Evolutionary conservation across 192 early-diverging fungal genomes (phyloP).

Genomic region (Rhizoclosmatium sp.): DNA sequence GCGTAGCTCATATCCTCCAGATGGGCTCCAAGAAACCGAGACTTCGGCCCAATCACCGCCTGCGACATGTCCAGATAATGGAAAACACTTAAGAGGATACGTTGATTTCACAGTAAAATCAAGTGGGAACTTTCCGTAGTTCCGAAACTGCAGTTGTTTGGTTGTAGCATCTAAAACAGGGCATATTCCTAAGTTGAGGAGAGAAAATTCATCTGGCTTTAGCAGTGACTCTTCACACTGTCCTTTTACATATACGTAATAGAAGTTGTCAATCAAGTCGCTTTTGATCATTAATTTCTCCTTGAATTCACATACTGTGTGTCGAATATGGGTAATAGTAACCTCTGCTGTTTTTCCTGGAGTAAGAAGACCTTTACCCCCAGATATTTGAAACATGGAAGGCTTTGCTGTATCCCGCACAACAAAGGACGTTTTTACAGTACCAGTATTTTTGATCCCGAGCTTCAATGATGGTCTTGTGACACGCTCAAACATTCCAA

Average conservation of each 20-base stretch:
- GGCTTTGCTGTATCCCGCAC: conserved; percentile 56
- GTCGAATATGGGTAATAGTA: conserved; percentile 54
- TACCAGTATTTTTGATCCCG: conserved; percentile 59
- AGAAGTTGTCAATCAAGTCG: conserved; percentile 64
- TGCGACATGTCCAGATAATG: conserved; percentile 47
- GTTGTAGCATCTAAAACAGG: conserved; percentile 64
- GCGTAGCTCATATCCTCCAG: conserved; percentile 68
- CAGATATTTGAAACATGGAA: conserved; percentile 61
- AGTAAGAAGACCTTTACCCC: conserved; percentile 54
- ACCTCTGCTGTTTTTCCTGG: conserved; percentile 55
- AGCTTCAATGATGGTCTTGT: conserved; percentile 52
- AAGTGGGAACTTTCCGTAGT: conserved; percentile 66
- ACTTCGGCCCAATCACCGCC: conserved; percentile 54
- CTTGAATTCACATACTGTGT: conserved; percentile 60
- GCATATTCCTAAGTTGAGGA: conserved; percentile 66
- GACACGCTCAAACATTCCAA: conserved; percentile 71
- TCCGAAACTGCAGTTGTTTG: conserved; percentile 56
- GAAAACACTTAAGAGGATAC: conserved; percentile 66
- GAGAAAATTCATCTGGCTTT: conserved; percentile 62
- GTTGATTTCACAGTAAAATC: conserved; percentile 53
- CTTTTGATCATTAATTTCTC: conserved; percentile 59
- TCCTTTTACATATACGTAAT: conserved; percentile 56
- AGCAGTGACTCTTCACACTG: conserved; percentile 71
- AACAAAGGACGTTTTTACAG: conserved; percentile 62
- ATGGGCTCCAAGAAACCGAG: conserved; percentile 63